phyloP scores from a whole-genome alignment of 306 rosid genomes.

The Citrullus colocynthis region DNA sequence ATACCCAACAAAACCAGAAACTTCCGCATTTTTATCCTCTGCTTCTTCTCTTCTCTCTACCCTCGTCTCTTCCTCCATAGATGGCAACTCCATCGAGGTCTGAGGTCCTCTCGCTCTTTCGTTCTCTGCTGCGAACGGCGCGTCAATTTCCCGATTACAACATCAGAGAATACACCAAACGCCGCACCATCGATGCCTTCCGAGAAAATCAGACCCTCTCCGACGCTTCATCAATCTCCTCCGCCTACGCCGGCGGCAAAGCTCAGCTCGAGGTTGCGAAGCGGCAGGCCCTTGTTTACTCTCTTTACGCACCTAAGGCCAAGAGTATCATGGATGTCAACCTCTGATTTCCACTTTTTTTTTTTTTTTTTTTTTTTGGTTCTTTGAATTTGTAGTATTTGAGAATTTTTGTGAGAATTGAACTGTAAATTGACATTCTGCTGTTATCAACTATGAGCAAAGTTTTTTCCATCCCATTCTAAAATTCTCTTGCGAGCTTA shows the following conservation, averaged over 20 bases:
- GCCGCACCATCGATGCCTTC: slow-evolving; percentile 54
- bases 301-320: slow-evolving; percentile 48
- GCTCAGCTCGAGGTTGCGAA: slow-evolving; percentile 47
- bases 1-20: not conserved
- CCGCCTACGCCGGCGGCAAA: slow-evolving; percentile 33
- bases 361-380: not conserved
- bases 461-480: not conserved
- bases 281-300: slow-evolving; percentile 47
- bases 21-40: not conserved
- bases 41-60: not conserved
- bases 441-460: not conserved
- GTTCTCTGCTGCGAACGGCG: slow-evolving; percentile 47
- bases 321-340: slow-evolving; percentile 58
- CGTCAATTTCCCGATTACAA: slow-evolving; percentile 62
- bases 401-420: not conserved
- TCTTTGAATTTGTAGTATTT: not conserved
- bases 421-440: not conserved
- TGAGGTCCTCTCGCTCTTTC: slow-evolving; percentile 35
- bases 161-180: slow-evolving; percentile 61
- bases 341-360: not conserved
- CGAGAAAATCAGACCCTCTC: slow-evolving; percentile 41
- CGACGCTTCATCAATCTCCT: slow-evolving; percentile 21
- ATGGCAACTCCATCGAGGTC: slow-evolving; percentile 28
- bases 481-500: not conserved
- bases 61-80: not conserved